phyloP scores from a whole-genome alignment of 345 rosid species.

The Gossypium ekmanianum region DNA sequence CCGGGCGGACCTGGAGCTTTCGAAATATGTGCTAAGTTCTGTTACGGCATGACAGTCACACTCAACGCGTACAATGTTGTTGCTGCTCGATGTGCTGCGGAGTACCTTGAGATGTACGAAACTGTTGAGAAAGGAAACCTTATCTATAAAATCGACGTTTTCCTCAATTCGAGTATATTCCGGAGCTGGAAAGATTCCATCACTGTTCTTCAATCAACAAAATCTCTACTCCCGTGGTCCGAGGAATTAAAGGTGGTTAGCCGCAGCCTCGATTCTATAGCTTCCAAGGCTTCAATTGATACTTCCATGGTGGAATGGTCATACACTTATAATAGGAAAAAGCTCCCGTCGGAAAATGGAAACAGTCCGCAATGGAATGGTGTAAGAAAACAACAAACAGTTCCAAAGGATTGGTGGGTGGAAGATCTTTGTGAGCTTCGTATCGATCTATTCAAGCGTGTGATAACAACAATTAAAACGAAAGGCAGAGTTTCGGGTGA shows the following conservation, averaged over 20 bases:
- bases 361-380: slow-evolving; percentile 46
- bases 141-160: slow-evolving; percentile 67
- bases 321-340: slow-evolving; percentile 64
- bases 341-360: slow-evolving; percentile 49
- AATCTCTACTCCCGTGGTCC: slow-evolving; percentile 45
- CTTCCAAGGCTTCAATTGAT: slow-evolving; percentile 56
- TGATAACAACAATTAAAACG: slow-evolving; percentile 44
- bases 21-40: slow-evolving; percentile 84
- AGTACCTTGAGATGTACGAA: slow-evolving; percentile 70
- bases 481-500: slow-evolving; percentile 41
- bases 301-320: slow-evolving; percentile 73
- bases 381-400: slow-evolving; percentile 42
- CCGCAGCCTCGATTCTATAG: slow-evolving; percentile 63
- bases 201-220: slow-evolving; percentile 55
- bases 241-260: slow-evolving; percentile 54
- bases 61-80: slow-evolving; percentile 86
- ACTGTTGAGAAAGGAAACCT: slow-evolving; percentile 60
- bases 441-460: slow-evolving; percentile 53
- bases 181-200: slow-evolving; percentile 79
- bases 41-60: slow-evolving; percentile 86
- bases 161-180: slow-evolving; percentile 63
- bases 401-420: slow-evolving; percentile 86
- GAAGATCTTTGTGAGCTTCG: slow-evolving; percentile 76
- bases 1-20: slow-evolving; percentile 92
- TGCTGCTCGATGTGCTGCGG: slow-evolving; percentile 82